phyloP scores from a whole-genome alignment of 2,329 filamentous ascomycete genomes.

The Aspergillus candidus region DNA sequence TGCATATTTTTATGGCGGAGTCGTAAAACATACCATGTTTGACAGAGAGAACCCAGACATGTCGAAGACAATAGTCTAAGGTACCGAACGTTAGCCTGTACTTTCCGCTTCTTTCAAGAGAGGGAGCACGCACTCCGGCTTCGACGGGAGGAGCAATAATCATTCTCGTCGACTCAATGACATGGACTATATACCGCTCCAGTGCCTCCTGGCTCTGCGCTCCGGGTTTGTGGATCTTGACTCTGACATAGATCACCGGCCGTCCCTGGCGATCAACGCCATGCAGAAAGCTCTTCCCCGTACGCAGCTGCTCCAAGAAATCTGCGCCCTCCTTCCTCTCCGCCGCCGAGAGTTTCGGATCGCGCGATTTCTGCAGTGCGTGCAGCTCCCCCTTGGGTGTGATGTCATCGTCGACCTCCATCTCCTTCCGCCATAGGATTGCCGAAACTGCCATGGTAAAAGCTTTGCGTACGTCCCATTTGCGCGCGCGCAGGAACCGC shows the following conservation, averaged over 20 bases:
- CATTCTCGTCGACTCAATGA: constrained; percentile 87
- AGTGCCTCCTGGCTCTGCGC: constrained; percentile 75
- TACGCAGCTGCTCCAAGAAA: constrained; percentile 71
- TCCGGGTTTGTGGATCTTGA: constrained; percentile 69
- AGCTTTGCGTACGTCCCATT: constrained; percentile 89
- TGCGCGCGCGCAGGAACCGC: constrained; percentile 72
- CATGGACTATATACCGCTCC: constrained; percentile 81
- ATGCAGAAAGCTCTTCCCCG: constrained; percentile 88
- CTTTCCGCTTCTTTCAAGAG: background rate
- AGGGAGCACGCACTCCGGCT: constrained; percentile 62
- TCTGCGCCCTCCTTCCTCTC: constrained; percentile 63
- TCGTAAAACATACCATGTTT: constrained; percentile 59
- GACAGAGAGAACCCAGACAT: constrained; percentile 88
- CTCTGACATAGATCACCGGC: constrained; percentile 77
- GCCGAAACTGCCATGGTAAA: constrained; percentile 86
- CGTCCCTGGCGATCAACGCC: constrained; percentile 73
- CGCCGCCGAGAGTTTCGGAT: constrained; percentile 42
- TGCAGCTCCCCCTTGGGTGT: constrained; percentile 66
- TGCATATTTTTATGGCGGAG: too few relatives aligned
- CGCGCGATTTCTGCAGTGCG: constrained; percentile 53
- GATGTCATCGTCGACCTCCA: constrained; percentile 81
- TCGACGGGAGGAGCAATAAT: constrained; percentile 71
- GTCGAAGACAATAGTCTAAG: constrained; percentile 66
- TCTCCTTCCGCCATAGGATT: constrained; percentile 80
- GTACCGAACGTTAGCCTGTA: constrained; percentile 48